Percentiles rank a stretch among this genome's conserved stretches.
phyloP scores from a whole-genome alignment of 129 eudicot species.

The Lactuca sativa region DNA sequence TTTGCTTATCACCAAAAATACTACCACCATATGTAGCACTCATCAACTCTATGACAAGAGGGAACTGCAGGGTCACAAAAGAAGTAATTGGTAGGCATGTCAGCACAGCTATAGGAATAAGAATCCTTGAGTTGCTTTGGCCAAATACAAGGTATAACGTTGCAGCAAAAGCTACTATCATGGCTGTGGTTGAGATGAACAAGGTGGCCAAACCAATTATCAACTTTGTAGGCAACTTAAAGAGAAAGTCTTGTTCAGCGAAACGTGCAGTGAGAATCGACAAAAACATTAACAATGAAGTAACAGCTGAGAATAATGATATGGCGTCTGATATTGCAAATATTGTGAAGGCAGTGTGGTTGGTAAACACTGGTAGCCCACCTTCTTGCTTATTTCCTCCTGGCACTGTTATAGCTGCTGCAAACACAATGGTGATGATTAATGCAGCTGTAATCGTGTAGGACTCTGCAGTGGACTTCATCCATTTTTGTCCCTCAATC shows the following conservation, averaged over 20 bases:
- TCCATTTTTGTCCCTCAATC: too few relatives aligned
- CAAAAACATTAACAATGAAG: slow-evolving; percentile 24
- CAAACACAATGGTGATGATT: slow-evolving; percentile 23
- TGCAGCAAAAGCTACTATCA: too few relatives aligned
- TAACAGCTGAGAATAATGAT: slow-evolving; percentile 17
- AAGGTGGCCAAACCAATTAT: too few relatives aligned
- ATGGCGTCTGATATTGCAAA: slow-evolving; percentile 13
- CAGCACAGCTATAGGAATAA: too few relatives aligned
- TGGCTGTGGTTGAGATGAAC: too few relatives aligned
- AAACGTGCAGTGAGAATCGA: background rate
- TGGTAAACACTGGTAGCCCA: background rate
- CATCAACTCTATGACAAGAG: background rate
- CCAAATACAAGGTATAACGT: too few relatives aligned
- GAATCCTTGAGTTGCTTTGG: too few relatives aligned
- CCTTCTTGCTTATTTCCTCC: slow-evolving; percentile 13
- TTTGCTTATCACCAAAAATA: background rate
- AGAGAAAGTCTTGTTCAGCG: too few relatives aligned
- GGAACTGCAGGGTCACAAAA: too few relatives aligned
- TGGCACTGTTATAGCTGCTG: slow-evolving; percentile 21
- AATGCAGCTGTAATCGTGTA: slow-evolving; percentile 13
- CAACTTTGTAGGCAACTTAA: too few relatives aligned
- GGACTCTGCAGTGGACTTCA: background rate
- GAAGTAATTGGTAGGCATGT: too few relatives aligned
- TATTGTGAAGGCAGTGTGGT: slow-evolving; percentile 7
- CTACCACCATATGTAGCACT: background rate